Evolutionary conservation across 139 green algal genomes (phyloP), one percentile per base, ranked within the genome.

Genomic region (Chlamydomonas applanata): DNA sequence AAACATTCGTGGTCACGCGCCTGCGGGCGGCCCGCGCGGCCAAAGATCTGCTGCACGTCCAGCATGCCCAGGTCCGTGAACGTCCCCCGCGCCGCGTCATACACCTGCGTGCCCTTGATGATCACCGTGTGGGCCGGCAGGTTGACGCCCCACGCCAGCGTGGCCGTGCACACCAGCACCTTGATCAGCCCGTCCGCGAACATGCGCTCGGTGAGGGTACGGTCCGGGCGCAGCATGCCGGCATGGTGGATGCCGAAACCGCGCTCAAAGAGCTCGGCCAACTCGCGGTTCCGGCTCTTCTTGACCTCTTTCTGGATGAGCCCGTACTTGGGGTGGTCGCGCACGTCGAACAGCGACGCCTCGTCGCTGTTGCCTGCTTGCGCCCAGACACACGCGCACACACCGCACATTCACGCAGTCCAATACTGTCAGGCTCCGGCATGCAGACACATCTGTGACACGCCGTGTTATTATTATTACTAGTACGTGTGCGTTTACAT

Each of bases 21-120:
- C 81, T 99, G 96, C 1, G 96, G 96, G 20, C 96, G 79, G 13
- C 96, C 96, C 11, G 96, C 96, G 13, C 96, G 88, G 4, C 96
- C 96, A 83, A 99, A 99, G 79, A 99, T 99, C 88, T 98, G 95
- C 85, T 98, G 91, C 64, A 99, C 96, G 68, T 99, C 96, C 45
- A 99, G 86, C 87, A 99, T 95, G 72, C 92, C 91, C 49, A 99
- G 80, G 60, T 99, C 92, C 1, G 75, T 89, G 75, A 99, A 99
- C 27, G 86, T 79, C 25, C 96, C 96, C 72, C 94, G 95, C 69
- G 94, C 83, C 4, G 94, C 79, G 61, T 98, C 93, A 77, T 99
- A 99, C 66, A 99, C 82, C 87, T 98, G 93, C n/a, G 96, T 99
- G 69, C 96, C 96, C 86, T 98, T 97, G 86, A 99, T 97, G 78